Percentiles rank a stretch among this genome's conserved stretches.
Conservation (phyloP, 305 asterid species). For the Stenogyne calaminthoides region DNA sequence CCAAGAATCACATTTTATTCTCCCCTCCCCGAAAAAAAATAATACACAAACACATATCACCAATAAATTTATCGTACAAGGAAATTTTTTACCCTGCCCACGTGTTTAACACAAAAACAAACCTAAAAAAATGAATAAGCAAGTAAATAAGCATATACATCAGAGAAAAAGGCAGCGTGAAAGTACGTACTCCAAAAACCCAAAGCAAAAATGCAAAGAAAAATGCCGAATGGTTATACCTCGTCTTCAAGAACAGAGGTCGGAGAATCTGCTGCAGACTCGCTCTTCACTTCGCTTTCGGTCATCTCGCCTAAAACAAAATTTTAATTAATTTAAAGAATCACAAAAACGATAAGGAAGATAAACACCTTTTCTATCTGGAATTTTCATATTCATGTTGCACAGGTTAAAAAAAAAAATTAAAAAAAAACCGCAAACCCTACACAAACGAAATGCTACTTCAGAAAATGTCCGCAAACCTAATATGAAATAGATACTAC, state of each 20-base stretch:
- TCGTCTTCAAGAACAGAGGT: conserved; percentile 95
- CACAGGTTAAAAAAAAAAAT: background rate
- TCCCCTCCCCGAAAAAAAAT: background rate
- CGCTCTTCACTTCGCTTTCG: conserved; percentile 59
- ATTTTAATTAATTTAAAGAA: background rate
- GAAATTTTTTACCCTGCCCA: too few relatives aligned
- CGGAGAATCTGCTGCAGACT: conserved; percentile 72
- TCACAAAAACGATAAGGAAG: background rate
- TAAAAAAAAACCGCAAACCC: conserved; percentile 20
- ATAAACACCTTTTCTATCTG: background rate
- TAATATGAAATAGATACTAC: background rate
- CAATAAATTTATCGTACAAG: background rate
- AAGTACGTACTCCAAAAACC: background rate
- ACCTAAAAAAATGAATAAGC: background rate
- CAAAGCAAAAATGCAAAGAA: background rate
- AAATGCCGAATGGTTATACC: conserved; percentile 35
- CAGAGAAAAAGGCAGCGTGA: background rate
- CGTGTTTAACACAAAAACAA: background rate
- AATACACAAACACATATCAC: background rate
- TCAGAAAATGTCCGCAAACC: background rate
- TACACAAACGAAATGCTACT: background rate
- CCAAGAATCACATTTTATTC: background rate
- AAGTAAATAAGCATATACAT: background rate
- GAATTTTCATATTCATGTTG: background rate
- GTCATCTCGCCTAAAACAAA: conserved; percentile 40